phyloP scores from a whole-genome alignment of 306 rosid species.

The Fagus crenata region DNA sequence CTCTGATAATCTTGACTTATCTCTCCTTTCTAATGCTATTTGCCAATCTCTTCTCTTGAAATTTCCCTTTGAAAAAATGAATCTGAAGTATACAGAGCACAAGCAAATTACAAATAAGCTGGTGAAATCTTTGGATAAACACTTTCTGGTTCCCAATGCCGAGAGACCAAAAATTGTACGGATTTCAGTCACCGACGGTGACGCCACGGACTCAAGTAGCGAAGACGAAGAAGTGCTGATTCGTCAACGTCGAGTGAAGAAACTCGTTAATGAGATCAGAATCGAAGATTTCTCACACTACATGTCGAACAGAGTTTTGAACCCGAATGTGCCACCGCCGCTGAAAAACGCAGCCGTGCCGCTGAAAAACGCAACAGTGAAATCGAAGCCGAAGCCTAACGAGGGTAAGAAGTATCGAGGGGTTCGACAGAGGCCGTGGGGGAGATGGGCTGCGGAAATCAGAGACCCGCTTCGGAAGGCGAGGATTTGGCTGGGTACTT shows the following conservation, averaged over 20 bases:
- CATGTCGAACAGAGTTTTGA: background rate
- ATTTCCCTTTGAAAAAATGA: background rate
- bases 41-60: background rate
- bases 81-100: slow-evolving; percentile 29
- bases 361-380: background rate
- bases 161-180: slow-evolving; percentile 36
- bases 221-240: slow-evolving; percentile 30
- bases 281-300: slow-evolving; percentile 20
- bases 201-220: slow-evolving; percentile 63
- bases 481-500: slow-evolving; percentile 64
- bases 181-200: slow-evolving; percentile 41
- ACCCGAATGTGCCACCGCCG: background rate
- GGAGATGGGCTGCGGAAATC: slow-evolving; percentile 64
- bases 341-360: background rate
- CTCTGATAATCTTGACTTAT: too few species aligned
- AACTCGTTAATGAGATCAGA: slow-evolving; percentile 44
- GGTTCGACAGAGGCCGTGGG: slow-evolving; percentile 55
- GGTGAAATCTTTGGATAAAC: background rate
- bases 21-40: too few species aligned
- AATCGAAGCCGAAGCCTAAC: slow-evolving; percentile 10
- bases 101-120: slow-evolving; percentile 34
- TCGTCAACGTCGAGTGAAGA: slow-evolving; percentile 24
- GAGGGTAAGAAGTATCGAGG: slow-evolving; percentile 42
- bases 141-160: background rate
- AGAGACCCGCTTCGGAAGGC: slow-evolving; percentile 38